Evolutionary conservation across 2,329 filamentous ascomycete genomes (phyloP), one percentile per base, ranked within the genome.

Genomic region (Xylaria sp.): DNA sequence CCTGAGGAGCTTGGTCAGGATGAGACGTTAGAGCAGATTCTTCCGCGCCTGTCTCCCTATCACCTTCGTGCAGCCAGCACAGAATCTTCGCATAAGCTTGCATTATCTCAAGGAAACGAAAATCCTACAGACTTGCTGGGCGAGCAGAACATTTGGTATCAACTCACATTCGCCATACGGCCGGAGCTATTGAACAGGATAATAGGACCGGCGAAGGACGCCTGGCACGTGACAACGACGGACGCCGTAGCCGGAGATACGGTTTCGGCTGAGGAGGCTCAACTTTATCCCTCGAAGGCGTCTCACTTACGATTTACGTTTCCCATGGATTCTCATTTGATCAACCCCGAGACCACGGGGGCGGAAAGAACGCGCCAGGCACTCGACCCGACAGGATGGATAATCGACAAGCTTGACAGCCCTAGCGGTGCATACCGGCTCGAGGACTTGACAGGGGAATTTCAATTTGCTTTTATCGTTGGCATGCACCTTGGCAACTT

Each of bases 401-500:
- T 90, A 46, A 69, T 81, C 12, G 78, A 81, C 7, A 73, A 82
- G 4, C 78, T 88, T 18, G 75, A 80, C 28, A 73, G 6, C 23
- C 54, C 61, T 1, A 28, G 80, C 10, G 69, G 34, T 28, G 41
- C 41, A 23, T n/a, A 18, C 15, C 23, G 66, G 0, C 81, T 81
- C 39, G 79, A 80, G 1, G 84, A 88, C 63, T 78, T 90, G 32
- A 76, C 88, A 5, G 89, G 88, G 56, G 89, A 91, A 75, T 77
- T 90, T 1, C 89, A 91, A 72, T 86, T 90, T 75, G 84, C 84
- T 51, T 91, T 86, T 73, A 74, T 90, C 4, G 85, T 85, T 0
- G 88, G 88, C 46, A 84, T 86, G 76, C 83, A 88, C 64, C 83
- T 90, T 0, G 85, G 86, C 50, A 91, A 89, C 75, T 80, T 86